phyloP scores from a whole-genome alignment of 2,329 filamentous ascomycete genomes.

The Alternaria ventricosa region DNA sequence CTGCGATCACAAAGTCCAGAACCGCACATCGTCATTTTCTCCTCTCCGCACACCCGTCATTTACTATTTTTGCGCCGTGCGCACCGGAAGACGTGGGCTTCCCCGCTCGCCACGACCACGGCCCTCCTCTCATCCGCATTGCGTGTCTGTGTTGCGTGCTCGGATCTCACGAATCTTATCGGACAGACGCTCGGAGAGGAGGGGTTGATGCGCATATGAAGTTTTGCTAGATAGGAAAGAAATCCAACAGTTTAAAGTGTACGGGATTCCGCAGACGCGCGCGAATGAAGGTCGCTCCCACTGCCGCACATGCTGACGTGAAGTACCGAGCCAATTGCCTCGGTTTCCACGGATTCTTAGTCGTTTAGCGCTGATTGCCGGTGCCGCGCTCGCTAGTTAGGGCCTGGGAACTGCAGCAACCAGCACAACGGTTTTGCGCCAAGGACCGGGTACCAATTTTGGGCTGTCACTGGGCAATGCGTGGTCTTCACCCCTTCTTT shows the following conservation, averaged over 20 bases:
- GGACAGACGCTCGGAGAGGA: background rate
- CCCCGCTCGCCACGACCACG: background rate
- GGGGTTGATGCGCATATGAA: background rate
- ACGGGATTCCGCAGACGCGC: background rate
- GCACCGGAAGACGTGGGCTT: background rate
- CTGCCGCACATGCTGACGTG: background rate
- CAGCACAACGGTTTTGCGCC: constrained; percentile 1
- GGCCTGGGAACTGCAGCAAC: constrained; percentile 2
- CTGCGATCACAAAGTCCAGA: background rate
- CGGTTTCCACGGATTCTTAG: background rate
- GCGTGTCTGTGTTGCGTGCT: background rate
- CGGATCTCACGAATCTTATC: background rate
- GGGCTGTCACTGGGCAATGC: background rate
- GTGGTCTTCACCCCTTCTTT: background rate
- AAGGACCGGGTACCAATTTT: background rate
- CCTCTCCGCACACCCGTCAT: background rate
- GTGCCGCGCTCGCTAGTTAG: constrained; percentile 8
- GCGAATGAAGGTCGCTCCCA: background rate
- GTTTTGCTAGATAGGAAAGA: background rate
- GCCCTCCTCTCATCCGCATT: background rate
- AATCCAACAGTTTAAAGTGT: background rate
- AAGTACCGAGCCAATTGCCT: background rate
- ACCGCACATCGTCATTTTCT: background rate
- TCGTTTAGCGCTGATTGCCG: background rate
- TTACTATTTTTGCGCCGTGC: background rate